Evolutionary conservation across 106 monocot genomes (phyloP).

Genomic region (Platanthera zijinensis): DNA sequence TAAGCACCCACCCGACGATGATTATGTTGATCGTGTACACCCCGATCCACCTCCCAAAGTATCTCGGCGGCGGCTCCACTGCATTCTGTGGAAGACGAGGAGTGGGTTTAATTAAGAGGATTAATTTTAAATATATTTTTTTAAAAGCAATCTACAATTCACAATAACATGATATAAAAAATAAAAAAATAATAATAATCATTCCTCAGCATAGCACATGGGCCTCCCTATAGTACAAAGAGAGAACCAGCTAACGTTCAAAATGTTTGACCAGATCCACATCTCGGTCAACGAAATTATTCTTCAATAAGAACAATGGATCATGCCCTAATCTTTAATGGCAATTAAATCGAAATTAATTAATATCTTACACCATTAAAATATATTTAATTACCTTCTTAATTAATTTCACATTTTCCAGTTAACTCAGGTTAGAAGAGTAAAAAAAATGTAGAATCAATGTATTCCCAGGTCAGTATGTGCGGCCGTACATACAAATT

Average conservation of each 20-base stretch:
- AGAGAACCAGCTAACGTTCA: neutral
- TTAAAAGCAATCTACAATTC: too few species aligned
- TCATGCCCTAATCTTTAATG: too few species aligned
- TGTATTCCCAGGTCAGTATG: too few species aligned
- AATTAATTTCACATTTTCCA: neutral
- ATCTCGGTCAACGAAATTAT: neutral
- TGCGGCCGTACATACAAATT: too few species aligned
- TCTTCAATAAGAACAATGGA: neutral
- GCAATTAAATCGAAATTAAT: too few species aligned
- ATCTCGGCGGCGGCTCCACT: slow-evolving; percentile 65
- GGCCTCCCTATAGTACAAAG: neutral
- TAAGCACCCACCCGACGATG: slow-evolving; percentile 76
- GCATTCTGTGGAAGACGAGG: slow-evolving; percentile 42
- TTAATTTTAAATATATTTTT: too few species aligned
- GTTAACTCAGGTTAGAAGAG: neutral
- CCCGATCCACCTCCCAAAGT: slow-evolving; percentile 58
- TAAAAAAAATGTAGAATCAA: too few species aligned
- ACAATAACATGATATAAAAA: too few species aligned
- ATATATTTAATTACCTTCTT: too few species aligned
- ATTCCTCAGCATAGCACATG: neutral
- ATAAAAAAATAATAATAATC: too few species aligned
- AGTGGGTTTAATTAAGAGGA: too few species aligned
- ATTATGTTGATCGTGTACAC: slow-evolving; percentile 56
- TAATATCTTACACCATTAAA: too few species aligned
- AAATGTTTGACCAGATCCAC: neutral